Evolutionary conservation across 2,329 filamentous ascomycete species (phyloP).

Genomic region (Diaporthe aspalathi): DNA sequence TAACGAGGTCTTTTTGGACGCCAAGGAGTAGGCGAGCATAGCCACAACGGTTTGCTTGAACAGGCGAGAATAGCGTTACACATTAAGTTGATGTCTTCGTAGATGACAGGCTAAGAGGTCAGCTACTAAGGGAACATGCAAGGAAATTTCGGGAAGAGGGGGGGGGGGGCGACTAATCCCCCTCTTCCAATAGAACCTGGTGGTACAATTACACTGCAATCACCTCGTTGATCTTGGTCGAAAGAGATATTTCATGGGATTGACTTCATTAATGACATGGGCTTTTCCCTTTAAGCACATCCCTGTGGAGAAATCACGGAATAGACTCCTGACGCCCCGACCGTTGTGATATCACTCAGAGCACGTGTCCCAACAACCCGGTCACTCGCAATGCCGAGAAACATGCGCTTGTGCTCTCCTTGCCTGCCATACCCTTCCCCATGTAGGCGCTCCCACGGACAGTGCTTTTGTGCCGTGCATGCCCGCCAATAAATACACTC

Average conservation of each 20-base stretch:
- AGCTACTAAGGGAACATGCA: neutral
- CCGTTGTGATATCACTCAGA: constrained; percentile 28
- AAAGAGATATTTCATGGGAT: constrained; percentile 15
- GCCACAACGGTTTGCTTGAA: neutral
- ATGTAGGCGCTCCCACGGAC: too few relatives aligned
- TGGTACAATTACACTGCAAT: neutral
- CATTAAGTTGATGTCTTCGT: neutral
- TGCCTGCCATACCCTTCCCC: neutral
- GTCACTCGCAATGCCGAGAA: constrained; percentile 12
- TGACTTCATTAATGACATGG: constrained; percentile 29
- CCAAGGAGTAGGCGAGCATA: constrained; percentile 44
- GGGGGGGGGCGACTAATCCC: neutral
- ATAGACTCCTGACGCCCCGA: constrained; percentile 31
- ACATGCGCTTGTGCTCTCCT: neutral
- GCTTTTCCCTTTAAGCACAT: constrained; percentile 24
- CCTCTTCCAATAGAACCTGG: neutral
- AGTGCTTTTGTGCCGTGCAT: neutral
- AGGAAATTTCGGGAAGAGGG: neutral
- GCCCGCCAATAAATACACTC: neutral
- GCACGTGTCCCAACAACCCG: constrained; percentile 5
- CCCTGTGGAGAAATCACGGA: constrained; percentile 28
- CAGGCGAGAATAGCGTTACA: neutral
- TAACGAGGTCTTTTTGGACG: constrained; percentile 55
- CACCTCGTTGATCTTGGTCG: neutral
- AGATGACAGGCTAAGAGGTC: constrained; percentile 17